Evolutionary conservation across 345 rosid species (phyloP).

Genomic region (Balakata baccata): DNA sequence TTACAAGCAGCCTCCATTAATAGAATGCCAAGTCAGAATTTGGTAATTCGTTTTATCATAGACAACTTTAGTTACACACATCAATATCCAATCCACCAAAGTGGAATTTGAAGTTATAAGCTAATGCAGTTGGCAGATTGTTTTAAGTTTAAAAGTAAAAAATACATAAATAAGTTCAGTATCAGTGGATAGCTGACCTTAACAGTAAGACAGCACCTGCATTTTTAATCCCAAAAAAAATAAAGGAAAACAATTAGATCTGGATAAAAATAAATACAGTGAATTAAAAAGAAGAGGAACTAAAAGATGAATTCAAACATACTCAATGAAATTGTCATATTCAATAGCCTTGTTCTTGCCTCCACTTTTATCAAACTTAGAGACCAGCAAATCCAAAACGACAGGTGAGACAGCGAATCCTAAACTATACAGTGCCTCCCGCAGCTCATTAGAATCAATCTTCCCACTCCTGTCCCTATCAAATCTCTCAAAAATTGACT

Average conservation of each 20-base stretch:
- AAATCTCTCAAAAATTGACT: constrained; percentile 77
- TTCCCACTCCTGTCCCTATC: constrained; percentile 87
- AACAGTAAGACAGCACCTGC: constrained; percentile 95
- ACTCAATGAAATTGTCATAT: constrained; percentile 97
- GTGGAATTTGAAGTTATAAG: too few relatives aligned
- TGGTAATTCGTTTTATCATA: too few relatives aligned
- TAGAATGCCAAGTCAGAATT: too few relatives aligned
- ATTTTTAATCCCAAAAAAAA: constrained; percentile 14
- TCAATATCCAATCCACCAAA: too few relatives aligned
- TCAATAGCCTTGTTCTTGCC: constrained; percentile 71
- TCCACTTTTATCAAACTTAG: constrained; percentile 80
- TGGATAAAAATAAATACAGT: neutral
- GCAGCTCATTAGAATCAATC: constrained; percentile 72
- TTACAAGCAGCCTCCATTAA: too few relatives aligned
- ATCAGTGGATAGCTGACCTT: constrained; percentile 45
- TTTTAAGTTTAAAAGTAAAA: too few relatives aligned
- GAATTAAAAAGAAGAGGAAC: neutral
- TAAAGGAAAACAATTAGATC: neutral
- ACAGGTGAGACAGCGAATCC: constrained; percentile 72
- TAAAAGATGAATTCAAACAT: constrained; percentile 17
- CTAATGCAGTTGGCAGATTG: too few relatives aligned
- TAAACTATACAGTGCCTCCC: constrained; percentile 71
- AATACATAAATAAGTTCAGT: neutral
- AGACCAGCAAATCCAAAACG: constrained; percentile 66
- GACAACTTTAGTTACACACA: too few relatives aligned